A percentile compares a stretch with the other conserved stretches of the same genome.
Evolutionary conservation across 2,329 filamentous ascomycete genomes (phyloP).

Genomic region (Diaporthe vaccinii): DNA sequence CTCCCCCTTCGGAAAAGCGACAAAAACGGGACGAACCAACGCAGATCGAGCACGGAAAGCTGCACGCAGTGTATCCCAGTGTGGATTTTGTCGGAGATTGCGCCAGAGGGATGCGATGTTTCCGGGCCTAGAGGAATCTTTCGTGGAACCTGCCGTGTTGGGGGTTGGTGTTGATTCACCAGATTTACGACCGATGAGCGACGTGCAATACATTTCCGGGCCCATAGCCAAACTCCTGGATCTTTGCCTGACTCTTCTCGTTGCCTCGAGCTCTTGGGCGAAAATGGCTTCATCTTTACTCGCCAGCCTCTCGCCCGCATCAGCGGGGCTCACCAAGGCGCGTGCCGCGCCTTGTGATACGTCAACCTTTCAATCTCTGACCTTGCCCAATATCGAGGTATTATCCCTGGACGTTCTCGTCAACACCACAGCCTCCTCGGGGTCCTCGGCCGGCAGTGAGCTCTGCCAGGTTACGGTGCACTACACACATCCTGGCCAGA

Average conservation of each 20-base stretch:
- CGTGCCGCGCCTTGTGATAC: neutral
- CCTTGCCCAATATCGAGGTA: constrained; percentile 4
- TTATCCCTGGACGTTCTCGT: neutral
- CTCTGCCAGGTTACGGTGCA: constrained; percentile 30
- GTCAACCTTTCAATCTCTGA: neutral
- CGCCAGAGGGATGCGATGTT: neutral
- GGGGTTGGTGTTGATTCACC: neutral
- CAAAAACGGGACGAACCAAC: neutral
- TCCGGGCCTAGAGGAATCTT: neutral
- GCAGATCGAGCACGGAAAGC: neutral
- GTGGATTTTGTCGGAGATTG: neutral
- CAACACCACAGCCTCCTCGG: constrained; percentile 5
- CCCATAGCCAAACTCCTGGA: neutral
- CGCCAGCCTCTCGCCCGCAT: neutral
- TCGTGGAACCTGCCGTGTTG: neutral
- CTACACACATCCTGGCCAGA: constrained; percentile 35
- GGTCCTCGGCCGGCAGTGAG: neutral
- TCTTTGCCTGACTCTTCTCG: neutral
- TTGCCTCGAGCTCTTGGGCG: neutral
- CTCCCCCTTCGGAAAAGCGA: neutral
- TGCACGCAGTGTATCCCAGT: neutral
- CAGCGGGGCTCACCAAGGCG: neutral
- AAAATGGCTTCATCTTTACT: neutral
- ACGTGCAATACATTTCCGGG: neutral
- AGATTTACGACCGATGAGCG: neutral